Conservation (phyloP, 257 asterid species). For the Penstemon davidsonii region DNA sequence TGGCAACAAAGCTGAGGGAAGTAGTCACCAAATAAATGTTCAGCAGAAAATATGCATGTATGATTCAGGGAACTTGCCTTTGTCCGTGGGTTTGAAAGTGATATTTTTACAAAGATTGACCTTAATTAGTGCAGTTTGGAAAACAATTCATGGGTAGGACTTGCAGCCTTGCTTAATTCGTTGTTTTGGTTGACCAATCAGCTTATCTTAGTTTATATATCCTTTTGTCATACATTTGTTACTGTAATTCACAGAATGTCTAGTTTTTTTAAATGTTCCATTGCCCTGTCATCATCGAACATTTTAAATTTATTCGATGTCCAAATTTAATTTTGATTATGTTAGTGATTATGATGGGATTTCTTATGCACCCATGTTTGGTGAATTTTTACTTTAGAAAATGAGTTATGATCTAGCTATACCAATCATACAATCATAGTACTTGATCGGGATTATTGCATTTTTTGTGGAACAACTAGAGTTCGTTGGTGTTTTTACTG, state of each 20-base stretch:
- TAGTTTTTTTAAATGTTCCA: no score
- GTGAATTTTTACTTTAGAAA: no score
- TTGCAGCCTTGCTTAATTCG: background rate
- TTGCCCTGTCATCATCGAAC: no score
- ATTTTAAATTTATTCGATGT: no score
- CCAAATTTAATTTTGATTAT: no score
- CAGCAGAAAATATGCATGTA: slow-evolving; percentile 8
- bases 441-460: no score
- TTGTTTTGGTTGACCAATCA: background rate
- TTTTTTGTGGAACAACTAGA: no score
- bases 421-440: no score
- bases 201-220: background rate
- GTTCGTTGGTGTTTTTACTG: no score
- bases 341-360: no score
- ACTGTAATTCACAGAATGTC: background rate
- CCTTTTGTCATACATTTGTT: slow-evolving; percentile 3
- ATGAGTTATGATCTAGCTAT: no score
- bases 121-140: background rate
- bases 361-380: no score
- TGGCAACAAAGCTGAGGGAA: slow-evolving; percentile 1
- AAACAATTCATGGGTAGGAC: background rate
- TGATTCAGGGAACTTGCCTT: background rate
- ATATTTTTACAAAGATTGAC: background rate
- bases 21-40: background rate
- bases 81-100: background rate